Conservation (phyloP, 306 rosid species). For the Citrullus colocynthis region DNA sequence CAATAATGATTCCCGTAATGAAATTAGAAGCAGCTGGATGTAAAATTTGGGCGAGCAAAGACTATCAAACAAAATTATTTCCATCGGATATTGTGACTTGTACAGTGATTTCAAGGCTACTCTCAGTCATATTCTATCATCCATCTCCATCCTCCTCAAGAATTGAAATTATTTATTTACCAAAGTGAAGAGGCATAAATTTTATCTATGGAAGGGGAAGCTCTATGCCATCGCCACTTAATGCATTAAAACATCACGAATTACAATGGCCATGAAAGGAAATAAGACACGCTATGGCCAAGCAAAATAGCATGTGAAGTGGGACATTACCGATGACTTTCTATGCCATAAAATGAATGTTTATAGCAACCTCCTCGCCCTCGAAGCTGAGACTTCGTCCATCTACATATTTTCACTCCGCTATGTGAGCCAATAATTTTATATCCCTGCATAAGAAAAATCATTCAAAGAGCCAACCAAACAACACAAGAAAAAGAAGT, state of each 20-base stretch:
- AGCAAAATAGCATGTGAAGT: neutral
- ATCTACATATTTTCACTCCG: conserved; percentile 96
- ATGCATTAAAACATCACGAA: neutral
- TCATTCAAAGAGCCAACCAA: conserved; percentile 11
- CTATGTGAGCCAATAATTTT: conserved; percentile 89
- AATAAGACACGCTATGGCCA: neutral
- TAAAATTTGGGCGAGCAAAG: neutral
- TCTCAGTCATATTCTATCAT: neutral
- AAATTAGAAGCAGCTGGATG: neutral
- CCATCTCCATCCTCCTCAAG: neutral
- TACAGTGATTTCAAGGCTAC: neutral
- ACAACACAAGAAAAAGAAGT: neutral
- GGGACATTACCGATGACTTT: conserved; percentile 73
- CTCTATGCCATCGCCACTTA: neutral
- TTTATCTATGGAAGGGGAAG: neutral
- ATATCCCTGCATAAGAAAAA: conserved; percentile 58
- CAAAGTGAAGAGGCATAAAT: neutral
- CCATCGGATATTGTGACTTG: no score
- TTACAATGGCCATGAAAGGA: neutral
- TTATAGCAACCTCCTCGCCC: conserved; percentile 99
- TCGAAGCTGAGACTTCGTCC: conserved; percentile 97
- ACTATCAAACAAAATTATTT: neutral
- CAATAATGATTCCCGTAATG: neutral
- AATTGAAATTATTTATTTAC: neutral
- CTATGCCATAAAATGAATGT: conserved; percentile 98